phyloP scores from a whole-genome alignment of 2,329 filamentous ascomycete genomes.

The Gremmenia infestans region DNA sequence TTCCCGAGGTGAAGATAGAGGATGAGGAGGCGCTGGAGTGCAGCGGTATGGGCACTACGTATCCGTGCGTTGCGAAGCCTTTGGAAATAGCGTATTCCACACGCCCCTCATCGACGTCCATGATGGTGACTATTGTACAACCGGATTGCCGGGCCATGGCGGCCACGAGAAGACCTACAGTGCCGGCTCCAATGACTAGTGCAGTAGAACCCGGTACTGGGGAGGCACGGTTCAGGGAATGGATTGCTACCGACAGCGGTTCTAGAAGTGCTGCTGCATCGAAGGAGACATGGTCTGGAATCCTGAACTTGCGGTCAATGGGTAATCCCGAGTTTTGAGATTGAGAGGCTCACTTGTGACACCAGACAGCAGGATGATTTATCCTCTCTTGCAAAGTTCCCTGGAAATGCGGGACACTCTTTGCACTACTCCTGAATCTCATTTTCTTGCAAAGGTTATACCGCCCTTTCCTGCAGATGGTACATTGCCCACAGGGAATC shows the following conservation, averaged over 20 bases:
- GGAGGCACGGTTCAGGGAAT: slow-evolving; percentile 52
- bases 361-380: slow-evolving; percentile 58
- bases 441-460: slow-evolving; percentile 60
- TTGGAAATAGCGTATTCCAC: slow-evolving; percentile 54
- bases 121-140: slow-evolving; percentile 53
- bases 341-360: slow-evolving; percentile 47
- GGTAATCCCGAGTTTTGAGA: not conserved
- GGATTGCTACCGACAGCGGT: slow-evolving; percentile 57
- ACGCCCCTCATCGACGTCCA: slow-evolving; percentile 55
- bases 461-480: slow-evolving; percentile 82
- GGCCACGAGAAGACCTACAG: slow-evolving; percentile 58
- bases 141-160: slow-evolving; percentile 58
- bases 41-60: slow-evolving; percentile 44
- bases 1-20: slow-evolving; percentile 39
- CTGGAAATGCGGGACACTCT: slow-evolving; percentile 59
- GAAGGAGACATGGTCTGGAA: slow-evolving; percentile 55
- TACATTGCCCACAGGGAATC: slow-evolving; percentile 84
- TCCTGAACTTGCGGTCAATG: slow-evolving; percentile 32
- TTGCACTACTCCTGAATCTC: slow-evolving; percentile 57
- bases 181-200: slow-evolving; percentile 60
- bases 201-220: slow-evolving; percentile 50
- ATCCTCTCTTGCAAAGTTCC: slow-evolving; percentile 58
- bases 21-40: slow-evolving; percentile 41
- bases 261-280: slow-evolving; percentile 57
- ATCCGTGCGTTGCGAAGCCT: slow-evolving; percentile 56